Evolutionary conservation across 495 filamentous ascomycete genomes (phyloP).

Genomic region (Schizothecium vesticola): DNA sequence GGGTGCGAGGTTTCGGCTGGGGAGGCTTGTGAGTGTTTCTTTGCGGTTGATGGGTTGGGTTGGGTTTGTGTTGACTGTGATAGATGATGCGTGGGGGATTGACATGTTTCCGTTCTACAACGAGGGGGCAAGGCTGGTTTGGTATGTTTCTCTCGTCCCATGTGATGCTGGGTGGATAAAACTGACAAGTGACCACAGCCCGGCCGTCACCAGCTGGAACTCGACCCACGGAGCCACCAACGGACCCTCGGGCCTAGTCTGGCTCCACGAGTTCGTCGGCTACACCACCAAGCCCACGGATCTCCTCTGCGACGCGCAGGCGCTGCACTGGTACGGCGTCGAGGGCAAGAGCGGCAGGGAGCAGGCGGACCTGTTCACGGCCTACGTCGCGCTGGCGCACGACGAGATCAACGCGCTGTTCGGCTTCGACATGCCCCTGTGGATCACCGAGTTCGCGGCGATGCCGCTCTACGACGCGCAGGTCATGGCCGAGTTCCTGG

Average conservation of each 20-base stretch:
- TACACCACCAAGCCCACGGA: not conserved
- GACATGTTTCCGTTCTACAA: conserved; percentile 12
- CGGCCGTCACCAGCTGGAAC: conserved; percentile 9
- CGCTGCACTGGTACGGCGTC: conserved; percentile 14
- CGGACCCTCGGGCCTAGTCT: conserved; percentile 3
- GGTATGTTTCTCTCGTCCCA: not conserved
- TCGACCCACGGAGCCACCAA: not conserved
- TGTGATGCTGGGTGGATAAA: not conserved
- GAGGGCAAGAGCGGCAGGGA: not conserved
- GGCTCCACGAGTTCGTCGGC: conserved; percentile 11
- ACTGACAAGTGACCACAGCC: not conserved
- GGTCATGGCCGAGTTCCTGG: conserved; percentile 9
- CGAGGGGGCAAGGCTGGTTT: conserved; percentile 11
- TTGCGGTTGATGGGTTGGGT: not conserved
- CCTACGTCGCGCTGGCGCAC: conserved; percentile 5
- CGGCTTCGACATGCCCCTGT: conserved; percentile 9
- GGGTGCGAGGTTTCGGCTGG: not conserved
- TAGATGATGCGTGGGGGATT: conserved; percentile 8
- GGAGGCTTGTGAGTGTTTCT: not conserved
- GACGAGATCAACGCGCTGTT: conserved; percentile 8
- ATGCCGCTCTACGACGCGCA: not conserved
- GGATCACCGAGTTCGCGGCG: conserved; percentile 14
- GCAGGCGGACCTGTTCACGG: conserved; percentile 7
- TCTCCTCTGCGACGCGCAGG: conserved; percentile 12
- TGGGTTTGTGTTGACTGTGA: not conserved